Evolutionary conservation across 2,329 filamentous ascomycete genomes (phyloP).

Genomic region (Colletotrichum siamense): DNA sequence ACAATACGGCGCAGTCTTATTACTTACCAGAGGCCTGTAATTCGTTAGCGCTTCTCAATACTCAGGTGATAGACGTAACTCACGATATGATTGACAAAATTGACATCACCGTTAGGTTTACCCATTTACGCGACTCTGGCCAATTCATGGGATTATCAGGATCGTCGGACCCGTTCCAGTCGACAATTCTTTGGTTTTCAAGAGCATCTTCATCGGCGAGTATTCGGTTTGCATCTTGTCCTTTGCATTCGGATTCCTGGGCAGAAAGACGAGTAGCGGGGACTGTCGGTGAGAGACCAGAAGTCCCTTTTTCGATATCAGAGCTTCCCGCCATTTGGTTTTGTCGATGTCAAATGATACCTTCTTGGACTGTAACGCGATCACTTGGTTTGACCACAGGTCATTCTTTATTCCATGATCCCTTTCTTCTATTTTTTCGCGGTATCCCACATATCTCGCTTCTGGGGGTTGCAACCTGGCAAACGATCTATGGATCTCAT

Average conservation of each 20-base stretch:
- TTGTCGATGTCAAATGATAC: neutral
- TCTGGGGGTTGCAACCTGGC: fast-evolving
- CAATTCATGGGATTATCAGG: slow-evolving; percentile 73
- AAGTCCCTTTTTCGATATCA: neutral
- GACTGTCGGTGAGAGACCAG: no score
- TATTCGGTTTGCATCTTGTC: fast-evolving
- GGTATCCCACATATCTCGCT: fast-evolving
- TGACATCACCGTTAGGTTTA: slow-evolving; percentile 37
- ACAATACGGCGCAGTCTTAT: fast-evolving
- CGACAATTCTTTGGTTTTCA: slow-evolving; percentile 40
- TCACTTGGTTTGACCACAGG: fast-evolving
- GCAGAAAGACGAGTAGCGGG: no score
- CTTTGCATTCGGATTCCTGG: fast-evolving
- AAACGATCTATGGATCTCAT: neutral
- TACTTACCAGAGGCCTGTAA: slow-evolving; percentile 13
- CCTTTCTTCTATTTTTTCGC: neutral
- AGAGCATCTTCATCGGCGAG: fast-evolving
- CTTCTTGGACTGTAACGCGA: neutral
- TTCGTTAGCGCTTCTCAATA: slow-evolving; percentile 5
- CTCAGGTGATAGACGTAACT: neutral
- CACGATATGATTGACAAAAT: slow-evolving; percentile 22
- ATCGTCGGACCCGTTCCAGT: slow-evolving; percentile 65
- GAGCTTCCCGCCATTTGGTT: neutral
- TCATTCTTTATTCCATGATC: fast-evolving
- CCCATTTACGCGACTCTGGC: slow-evolving; percentile 52